Base-by-base conservation (phyloP, 371 early-diverging fungal species). In the Entomophthora muscae region DNA sequence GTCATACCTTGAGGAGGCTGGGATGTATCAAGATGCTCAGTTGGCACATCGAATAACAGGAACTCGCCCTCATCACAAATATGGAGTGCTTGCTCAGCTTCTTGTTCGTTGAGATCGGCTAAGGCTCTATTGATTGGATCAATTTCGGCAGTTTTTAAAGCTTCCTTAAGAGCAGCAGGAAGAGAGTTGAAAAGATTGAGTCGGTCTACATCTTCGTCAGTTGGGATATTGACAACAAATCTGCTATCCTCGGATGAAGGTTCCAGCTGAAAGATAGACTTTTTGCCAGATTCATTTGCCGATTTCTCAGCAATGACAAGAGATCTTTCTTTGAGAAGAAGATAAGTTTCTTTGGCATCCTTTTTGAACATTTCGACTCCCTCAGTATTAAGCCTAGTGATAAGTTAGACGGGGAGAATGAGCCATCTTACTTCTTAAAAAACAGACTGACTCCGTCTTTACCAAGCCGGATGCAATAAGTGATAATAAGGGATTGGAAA, bases 381-480 rank as follows among this genome's bases (percentile, higher is more conserved):
- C 51, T 75, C 61, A 32, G 29, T 22, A 32, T 66, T 71, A 24
- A 72, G 63, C 17, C 65, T 73, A 61, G 52, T 66, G 23, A 68
- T 71, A 3, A 42, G 1, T 33, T 32, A 61, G 26, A n/a, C 31
- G 26, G 31, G n/a, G 12, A 22, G 3, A n/a, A 61, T 2, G 21
- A 31, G 3, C 23, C 10, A 7, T 10, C 70, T 67, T 75, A 84
- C 84, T 86, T 82, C 52, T 76, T 69, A 71, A 91, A 92, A 69
- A 95, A 95, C n/a, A 88, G 71, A n/a, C 73, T 73, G 13, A 89
- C 78, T 23, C 95, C 95, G 65, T 90, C 85, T 61, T 78, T 71
- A 51, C 94, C 93, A 33, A 93, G 77, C 53, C 85, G 77, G 7
- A 81, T 81, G 65, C 86, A 87, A 66, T 93, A 93, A 64, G 88